phyloP scores from a whole-genome alignment of 1,284 basidiomycete genomes.

The Cryptococcus floricola region DNA sequence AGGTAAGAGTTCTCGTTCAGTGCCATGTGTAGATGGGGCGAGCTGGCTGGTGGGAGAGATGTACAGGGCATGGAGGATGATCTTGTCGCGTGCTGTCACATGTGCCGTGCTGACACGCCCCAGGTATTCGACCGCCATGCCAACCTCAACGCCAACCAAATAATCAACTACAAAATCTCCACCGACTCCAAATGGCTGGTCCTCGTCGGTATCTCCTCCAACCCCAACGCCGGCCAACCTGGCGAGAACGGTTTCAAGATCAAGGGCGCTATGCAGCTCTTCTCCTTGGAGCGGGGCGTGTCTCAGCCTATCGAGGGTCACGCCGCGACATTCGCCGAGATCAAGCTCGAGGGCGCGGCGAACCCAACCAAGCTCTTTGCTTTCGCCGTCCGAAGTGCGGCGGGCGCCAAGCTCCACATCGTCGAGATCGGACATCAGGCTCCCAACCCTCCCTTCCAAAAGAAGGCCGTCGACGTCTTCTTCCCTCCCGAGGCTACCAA shows the following conservation, averaged over 20 bases:
- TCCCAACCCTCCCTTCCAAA: slow-evolving; percentile 91
- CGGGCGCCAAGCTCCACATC: slow-evolving; percentile 97
- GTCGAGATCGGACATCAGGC: slow-evolving; percentile 97
- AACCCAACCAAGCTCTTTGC: slow-evolving; percentile 87
- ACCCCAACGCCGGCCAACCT: slow-evolving; percentile 60
- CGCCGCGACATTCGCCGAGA: slow-evolving; percentile 90
- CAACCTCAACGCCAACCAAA: slow-evolving; percentile 89
- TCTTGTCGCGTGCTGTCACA: slow-evolving; percentile 1
- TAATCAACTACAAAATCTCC: slow-evolving; percentile 96
- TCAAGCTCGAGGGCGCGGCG: slow-evolving; percentile 83
- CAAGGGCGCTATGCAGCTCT: slow-evolving; percentile 94
- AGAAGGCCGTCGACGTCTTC: slow-evolving; percentile 99
- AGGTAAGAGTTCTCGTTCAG: slow-evolving; percentile 18
- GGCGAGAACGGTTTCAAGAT: slow-evolving; percentile 95
- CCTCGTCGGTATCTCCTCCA: slow-evolving; percentile 91
- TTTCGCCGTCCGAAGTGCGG: slow-evolving; percentile 91
- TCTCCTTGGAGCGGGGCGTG: slow-evolving; percentile 73
- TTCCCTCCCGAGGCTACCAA: slow-evolving; percentile 98
- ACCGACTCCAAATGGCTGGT: slow-evolving; percentile 97
- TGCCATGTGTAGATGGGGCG: not conserved
- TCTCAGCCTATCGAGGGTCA: slow-evolving; percentile 99
- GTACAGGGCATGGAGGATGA: not conserved
- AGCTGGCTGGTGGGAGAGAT: not conserved
- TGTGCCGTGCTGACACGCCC: slow-evolving; percentile 54
- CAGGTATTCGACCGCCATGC: slow-evolving; percentile 97